Evolutionary conservation across 768 basidiomycete genomes (phyloP), one percentile per base, ranked within the genome.

Genomic region (Pholiota microspora): DNA sequence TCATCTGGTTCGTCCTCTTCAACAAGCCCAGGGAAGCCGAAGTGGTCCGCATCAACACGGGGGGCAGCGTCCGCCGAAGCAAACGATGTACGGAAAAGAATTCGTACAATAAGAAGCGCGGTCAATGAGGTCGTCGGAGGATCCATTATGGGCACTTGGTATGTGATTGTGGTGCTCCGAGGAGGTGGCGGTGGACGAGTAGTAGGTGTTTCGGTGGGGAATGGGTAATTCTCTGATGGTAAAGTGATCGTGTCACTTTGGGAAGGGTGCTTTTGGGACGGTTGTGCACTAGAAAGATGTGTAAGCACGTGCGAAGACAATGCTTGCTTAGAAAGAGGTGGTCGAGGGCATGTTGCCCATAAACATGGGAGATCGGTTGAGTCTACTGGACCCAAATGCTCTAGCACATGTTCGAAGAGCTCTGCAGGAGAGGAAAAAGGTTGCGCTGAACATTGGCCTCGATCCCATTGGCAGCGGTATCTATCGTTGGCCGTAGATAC

Each of bases 1-100:
- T 54, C 68, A 47, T 83, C 81, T 51, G 79, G 78, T 15, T 87
- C 90, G n/a, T 84, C 88, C 18, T 89, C 90, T 57, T 92, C 88
- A 32, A 91, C 73, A 18, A 91, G 51, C 0, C 88, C 92, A 4
- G 94, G 94, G 68, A 96, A 92, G 0, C 94, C 94, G 68, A 94
- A 96, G 59, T 91, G 89, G 54, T 95, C 92, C 18, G 81, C 87
- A 64, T 91, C 88, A 2, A 78, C 85, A 24, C 89, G 79, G 28
- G 89, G 89, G 0, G 80, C 80, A 42, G 71, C 75, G 59, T 90
- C 89, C 7, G 77, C 74, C 5, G 87, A 82, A 16, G 86, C 85
- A 62, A 92, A 92, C 1, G 93, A 83, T 4, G 84, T 81, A 42
- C 90, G 80, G 67, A 92, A 94, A 16, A 96, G 77, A 54, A 93